Percentiles rank a stretch among this genome's conserved stretches.
These are phyloP conservation scores for Xanthoconium purpureum DNA, from an alignment of 768 basidiomycete genomes.

Conservation along the genomic window DNA sequence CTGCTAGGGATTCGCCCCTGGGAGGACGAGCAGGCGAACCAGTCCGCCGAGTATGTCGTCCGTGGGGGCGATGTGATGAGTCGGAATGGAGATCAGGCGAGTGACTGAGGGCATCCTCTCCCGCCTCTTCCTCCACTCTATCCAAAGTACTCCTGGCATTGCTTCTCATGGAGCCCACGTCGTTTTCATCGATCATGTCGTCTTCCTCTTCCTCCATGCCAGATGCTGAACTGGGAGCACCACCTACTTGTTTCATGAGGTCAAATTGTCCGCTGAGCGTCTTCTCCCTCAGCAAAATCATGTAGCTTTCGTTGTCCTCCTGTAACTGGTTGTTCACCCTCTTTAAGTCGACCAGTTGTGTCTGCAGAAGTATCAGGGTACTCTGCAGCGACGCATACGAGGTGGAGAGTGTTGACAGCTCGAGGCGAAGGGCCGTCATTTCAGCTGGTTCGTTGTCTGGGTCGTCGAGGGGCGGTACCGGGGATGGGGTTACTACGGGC, in stretches of 20 bases:
- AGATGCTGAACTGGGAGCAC: conserved; percentile 38
- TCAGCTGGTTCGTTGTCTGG: conserved; percentile 79
- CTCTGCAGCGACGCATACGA: conserved; percentile 82
- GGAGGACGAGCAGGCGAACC: conserved; percentile 41
- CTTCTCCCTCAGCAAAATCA: conserved; percentile 87
- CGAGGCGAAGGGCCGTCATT: conserved; percentile 78
- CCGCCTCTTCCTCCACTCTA: conserved; percentile 53
- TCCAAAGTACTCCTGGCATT: conserved; percentile 57
- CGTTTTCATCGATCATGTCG: conserved; percentile 38
- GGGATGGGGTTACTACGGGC: conserved; percentile 21
- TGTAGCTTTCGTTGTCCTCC: conserved; percentile 97
- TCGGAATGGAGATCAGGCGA: conserved; percentile 38
- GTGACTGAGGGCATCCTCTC: conserved; percentile 41
- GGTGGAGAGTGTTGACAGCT: conserved; percentile 82
- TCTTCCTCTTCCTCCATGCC: conserved; percentile 38
- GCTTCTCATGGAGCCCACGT: conserved; percentile 56
- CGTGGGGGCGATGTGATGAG: conserved; percentile 40
- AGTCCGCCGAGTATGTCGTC: conserved; percentile 49
- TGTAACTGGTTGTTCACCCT: conserved; percentile 83
- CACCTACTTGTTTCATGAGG: conserved; percentile 64
- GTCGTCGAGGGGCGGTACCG: conserved; percentile 53
- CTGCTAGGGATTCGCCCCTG: conserved; percentile 79
- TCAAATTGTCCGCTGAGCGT: conserved; percentile 89
- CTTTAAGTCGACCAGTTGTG: conserved; percentile 83
- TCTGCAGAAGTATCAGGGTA: conserved; percentile 79